A percentile compares a stretch with the other conserved stretches of the same genome.
Conservation (phyloP, 805 yeast species). For the Metschnikowia matae region DNA sequence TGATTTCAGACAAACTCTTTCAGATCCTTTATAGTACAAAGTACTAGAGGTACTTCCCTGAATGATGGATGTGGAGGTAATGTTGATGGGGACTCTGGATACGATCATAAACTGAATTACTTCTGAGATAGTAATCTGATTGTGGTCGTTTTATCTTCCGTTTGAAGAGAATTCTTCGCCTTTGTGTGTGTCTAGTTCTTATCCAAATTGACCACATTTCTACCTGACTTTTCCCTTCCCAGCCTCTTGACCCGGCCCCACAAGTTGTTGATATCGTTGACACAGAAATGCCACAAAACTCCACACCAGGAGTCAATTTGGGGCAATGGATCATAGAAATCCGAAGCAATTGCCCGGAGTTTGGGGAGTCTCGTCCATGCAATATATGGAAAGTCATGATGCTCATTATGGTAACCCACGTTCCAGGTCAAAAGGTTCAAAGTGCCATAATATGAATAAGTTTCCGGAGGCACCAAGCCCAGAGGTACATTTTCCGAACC, state of each 20-base stretch:
- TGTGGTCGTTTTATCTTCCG: too few species aligned
- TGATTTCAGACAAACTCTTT: too few species aligned
- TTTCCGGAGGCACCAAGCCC: slow-evolving; percentile 58
- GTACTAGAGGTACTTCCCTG: too few species aligned
- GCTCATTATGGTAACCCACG: slow-evolving; percentile 92
- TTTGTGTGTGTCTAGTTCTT: slow-evolving; percentile 7
- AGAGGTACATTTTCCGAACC: slow-evolving; percentile 26
- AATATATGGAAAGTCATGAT: slow-evolving; percentile 90
- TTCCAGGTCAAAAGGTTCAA: slow-evolving; percentile 81
- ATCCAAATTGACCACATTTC: slow-evolving; percentile 21
- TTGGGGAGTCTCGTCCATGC: slow-evolving; percentile 81
- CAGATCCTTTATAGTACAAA: too few species aligned
- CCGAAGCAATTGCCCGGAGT: slow-evolving; percentile 63
- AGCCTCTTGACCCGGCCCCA: slow-evolving; percentile 80
- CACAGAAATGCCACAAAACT: slow-evolving; percentile 68
- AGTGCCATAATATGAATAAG: slow-evolving; percentile 83
- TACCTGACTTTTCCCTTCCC: slow-evolving; percentile 35
- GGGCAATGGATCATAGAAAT: slow-evolving; percentile 80
- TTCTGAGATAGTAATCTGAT: too few species aligned
- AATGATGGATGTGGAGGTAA: too few species aligned
- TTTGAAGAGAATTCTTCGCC: too few species aligned
- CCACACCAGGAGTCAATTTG: slow-evolving; percentile 72
- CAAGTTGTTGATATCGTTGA: slow-evolving; percentile 61
- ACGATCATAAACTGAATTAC: too few species aligned
- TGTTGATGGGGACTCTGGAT: too few species aligned